Conservation (phyloP, 495 filamentous ascomycete species). For the Penicillium simplicissimum region DNA sequence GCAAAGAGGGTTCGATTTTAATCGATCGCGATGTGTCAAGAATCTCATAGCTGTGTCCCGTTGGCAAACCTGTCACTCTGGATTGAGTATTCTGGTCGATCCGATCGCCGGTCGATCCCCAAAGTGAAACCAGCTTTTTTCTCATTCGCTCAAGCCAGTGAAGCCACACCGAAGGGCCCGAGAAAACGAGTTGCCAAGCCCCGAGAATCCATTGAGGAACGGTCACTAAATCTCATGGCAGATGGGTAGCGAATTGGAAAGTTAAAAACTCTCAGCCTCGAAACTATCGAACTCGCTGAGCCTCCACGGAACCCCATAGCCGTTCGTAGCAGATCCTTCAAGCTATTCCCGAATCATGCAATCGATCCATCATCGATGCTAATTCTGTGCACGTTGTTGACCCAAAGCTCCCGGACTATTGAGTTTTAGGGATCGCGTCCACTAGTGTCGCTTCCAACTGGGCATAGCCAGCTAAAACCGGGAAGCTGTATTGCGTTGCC, state of each 20-base stretch:
- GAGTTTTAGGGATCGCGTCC: slow-evolving; percentile 9
- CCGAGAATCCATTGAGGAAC: not conserved
- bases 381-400: not conserved
- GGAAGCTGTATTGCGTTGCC: slow-evolving; percentile 5
- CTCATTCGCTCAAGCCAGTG: not conserved
- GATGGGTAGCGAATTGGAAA: not conserved
- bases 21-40: slow-evolving; percentile 5
- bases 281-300: not conserved
- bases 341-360: slow-evolving; percentile 2
- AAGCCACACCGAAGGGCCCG: not conserved
- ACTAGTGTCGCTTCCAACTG: slow-evolving; percentile 7
- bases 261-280: not conserved
- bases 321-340: not conserved
- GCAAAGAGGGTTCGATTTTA: not conserved
- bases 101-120: not conserved
- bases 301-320: too few relatives aligned
- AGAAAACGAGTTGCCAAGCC: not conserved
- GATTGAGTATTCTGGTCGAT: not conserved
- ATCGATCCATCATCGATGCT: not conserved
- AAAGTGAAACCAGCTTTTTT: not conserved
- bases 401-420: slow-evolving; percentile 15
- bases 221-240: not conserved
- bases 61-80: not conserved
- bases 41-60: not conserved
- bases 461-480: slow-evolving; percentile 1